Percentiles rank a stretch among this genome's conserved stretches.
phyloP scores from a whole-genome alignment of 345 rosid genomes.

The Gossypium ekmanianum region DNA sequence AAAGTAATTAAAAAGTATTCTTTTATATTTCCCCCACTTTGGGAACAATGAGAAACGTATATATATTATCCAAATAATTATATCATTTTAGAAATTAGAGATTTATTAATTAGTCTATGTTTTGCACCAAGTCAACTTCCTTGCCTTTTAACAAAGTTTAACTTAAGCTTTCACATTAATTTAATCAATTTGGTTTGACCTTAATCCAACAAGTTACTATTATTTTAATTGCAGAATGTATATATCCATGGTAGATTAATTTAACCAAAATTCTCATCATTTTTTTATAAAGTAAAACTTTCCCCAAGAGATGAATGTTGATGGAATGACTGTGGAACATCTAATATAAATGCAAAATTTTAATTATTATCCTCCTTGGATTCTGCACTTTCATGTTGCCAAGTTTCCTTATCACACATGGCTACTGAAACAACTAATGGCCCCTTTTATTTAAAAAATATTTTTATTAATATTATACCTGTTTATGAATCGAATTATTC shows the following conservation, averaged over 20 bases:
- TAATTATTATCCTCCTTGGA: slow-evolving; percentile 32
- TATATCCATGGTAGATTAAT: not conserved
- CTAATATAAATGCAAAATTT: not conserved
- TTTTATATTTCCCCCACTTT: not conserved
- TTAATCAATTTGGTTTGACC: not conserved
- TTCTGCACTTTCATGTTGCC: slow-evolving; percentile 42
- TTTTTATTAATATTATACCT: too few species aligned
- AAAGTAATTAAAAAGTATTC: not conserved
- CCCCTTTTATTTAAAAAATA: too few species aligned
- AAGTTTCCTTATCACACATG: slow-evolving; percentile 48
- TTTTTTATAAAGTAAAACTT: slow-evolving; percentile 15
- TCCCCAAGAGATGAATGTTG: slow-evolving; percentile 22
- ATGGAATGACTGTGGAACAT: not conserved
- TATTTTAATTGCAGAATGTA: not conserved
- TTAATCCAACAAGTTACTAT: not conserved
- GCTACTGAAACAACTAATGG: slow-evolving; percentile 12
- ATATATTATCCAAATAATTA: not conserved
- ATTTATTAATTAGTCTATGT: not conserved
- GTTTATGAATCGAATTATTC: too few species aligned
- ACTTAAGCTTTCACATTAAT: not conserved
- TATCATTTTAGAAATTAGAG: not conserved
- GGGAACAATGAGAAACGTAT: not conserved
- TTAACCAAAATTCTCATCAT: slow-evolving; percentile 15
- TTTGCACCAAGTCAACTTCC: not conserved
- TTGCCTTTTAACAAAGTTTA: not conserved